Evolutionary conservation across 2,329 filamentous ascomycete genomes (phyloP), one percentile per base, ranked within the genome.

Genomic region (Thelonectria rubi): DNA sequence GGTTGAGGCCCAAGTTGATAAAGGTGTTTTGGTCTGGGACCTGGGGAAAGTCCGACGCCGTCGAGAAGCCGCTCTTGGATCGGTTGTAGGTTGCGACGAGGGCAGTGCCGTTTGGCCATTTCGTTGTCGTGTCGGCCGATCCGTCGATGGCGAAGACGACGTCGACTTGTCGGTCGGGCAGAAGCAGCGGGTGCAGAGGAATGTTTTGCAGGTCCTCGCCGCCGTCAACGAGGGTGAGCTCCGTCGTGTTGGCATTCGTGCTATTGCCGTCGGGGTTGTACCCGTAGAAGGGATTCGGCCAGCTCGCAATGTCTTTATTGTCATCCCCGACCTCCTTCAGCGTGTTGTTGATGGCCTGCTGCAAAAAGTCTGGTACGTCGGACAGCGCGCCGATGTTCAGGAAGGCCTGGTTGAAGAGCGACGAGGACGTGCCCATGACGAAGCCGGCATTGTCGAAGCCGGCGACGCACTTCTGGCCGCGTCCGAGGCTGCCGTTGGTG

Each of bases 361-460:
- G 80, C 39, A 92, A 76, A 34, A 83, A 76, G 1, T 79, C 73
- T 2, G 82, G 82, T 1, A 84, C 54, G 15, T 32, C 20, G 0
- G 54, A 42, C 3, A 21, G 51, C 2, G 62, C 54, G 18, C 72
- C 75, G 57, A 94, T 80, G 11, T 86, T 78, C 3, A 93, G 81
- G 17, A 97, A 78, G 69, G 91, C 85, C 69, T 88, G 82, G 78
- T 97, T 97, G 83, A 97, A 97, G 2, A 97, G 82, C 0, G 91
- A 90, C 1, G 89, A 92, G 20, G 90, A 93, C 0, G 93, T 97
- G 52, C 93, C 93, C 87, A 97, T 93, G 24, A 97, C 81, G 72
- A 86, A 97, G 7, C 92, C 92, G 21, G 86, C 85, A 69, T 93
- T 93, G 77, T 97, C 94, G 65, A 93, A 93, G 1, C 94, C 94